Evolutionary conservation across 2,329 filamentous ascomycete genomes (phyloP), one percentile per base, ranked within the genome.

Genomic region (Reticulascus tulasneorum): DNA sequence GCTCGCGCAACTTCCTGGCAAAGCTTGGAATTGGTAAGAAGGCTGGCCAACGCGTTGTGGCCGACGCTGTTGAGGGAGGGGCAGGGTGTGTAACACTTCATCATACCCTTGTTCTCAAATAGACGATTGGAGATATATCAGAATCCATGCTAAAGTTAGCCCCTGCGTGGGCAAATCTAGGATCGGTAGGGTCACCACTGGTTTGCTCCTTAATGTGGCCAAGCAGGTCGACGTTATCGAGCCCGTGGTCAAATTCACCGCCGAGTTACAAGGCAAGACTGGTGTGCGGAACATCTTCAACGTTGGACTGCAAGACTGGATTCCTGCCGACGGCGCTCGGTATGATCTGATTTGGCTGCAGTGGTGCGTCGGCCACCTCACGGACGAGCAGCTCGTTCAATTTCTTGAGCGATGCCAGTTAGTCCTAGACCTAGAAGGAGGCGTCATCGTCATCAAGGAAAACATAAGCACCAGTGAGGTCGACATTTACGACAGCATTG

Each of bases 291-390:
- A 71, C 16, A 72, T 94, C 13, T 83, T 78, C 62, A 87, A 84
- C 47, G 62, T 82, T 3, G 86, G 87, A 0, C 64, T 94, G 1
- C 83, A 94, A 58, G 71, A 75, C 19, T 94, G 86, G 86, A 40
- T 48, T 9, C 67, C 72, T 1, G 62, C 51, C 1, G 49, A 60
- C 3, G 65, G 54, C 9, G 50, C 60, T 8, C 56, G 62, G 31
- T 96, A 96, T 59, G 84, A 90, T 55, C 59, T 95, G 29, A 79
- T 96, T 42, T 95, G 87, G 86, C 83, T 77, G 34, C 90, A 96
- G 60, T 95, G 90, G 89, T 96, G 89, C 59, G 61, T 91, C 7
- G 84, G 86, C 17, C 84, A 96, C 58, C 65, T 95, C 36, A 88
- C 77, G 1, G 88, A 95, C 54, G 62, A 60, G 7, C 79, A 94